phyloP scores from a whole-genome alignment of 2,329 filamentous ascomycete genomes.

The Colletotrichum paranaense region DNA sequence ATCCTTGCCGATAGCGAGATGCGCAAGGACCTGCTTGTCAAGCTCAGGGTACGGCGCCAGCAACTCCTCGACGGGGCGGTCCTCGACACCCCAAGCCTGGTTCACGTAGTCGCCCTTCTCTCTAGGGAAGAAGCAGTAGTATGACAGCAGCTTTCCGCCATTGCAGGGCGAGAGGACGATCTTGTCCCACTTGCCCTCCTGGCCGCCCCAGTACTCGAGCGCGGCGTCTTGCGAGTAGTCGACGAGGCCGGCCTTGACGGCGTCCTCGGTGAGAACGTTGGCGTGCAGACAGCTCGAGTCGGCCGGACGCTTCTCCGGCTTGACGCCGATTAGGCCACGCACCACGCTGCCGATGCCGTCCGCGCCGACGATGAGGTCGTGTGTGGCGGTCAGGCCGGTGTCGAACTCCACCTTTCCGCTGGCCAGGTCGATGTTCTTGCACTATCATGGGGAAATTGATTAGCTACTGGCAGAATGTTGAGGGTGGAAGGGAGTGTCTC shows the following conservation, averaged over 20 bases:
- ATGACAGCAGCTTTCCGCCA: constrained; percentile 71
- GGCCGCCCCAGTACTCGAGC: constrained; percentile 78
- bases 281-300: constrained; percentile 72
- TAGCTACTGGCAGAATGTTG: neutral
- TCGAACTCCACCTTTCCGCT: constrained; percentile 62
- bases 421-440: constrained; percentile 63
- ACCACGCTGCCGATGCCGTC: constrained; percentile 77
- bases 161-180: constrained; percentile 79
- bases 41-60: constrained; percentile 70
- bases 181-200: constrained; percentile 73
- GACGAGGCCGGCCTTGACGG: constrained; percentile 67
- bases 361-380: constrained; percentile 72
- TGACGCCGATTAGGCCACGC: constrained; percentile 71
- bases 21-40: constrained; percentile 66
- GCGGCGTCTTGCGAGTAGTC: constrained; percentile 71
- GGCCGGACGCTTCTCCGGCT: constrained; percentile 68
- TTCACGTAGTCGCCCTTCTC: constrained; percentile 69
- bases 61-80: constrained; percentile 66
- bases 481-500: constrained; percentile 24
- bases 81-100: constrained; percentile 69
- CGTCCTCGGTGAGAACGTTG: constrained; percentile 72
- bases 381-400: constrained; percentile 60
- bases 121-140: constrained; percentile 77
- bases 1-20: constrained; percentile 70
- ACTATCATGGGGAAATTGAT: constrained; percentile 42